A percentile compares a stretch with the other conserved stretches of the same genome.
Evolutionary conservation across 208 protist genomes (phyloP).

Genomic region (Acanthamoeba healyi): DNA sequence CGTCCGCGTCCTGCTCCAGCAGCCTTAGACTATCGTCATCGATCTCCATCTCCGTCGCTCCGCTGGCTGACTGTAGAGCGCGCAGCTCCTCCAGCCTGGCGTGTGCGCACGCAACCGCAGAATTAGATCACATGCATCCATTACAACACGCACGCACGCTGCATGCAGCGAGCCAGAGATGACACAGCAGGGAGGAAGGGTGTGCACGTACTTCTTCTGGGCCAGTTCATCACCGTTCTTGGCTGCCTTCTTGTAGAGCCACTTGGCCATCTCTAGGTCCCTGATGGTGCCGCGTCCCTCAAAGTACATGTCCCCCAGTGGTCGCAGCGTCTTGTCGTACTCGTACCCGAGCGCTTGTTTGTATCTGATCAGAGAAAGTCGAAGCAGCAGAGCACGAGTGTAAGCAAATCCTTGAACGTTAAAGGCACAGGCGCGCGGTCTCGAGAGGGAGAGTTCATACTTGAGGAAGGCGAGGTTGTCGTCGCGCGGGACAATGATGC

Average conservation of each 20-base stretch:
- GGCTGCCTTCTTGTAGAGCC: slow-evolving; percentile 1
- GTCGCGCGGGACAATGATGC: neutral
- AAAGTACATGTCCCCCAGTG: slow-evolving; percentile 1
- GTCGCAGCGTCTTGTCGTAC: neutral
- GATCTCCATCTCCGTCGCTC: neutral
- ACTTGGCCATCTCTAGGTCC: slow-evolving; percentile 1
- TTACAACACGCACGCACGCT: no score
- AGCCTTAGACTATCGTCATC: neutral
- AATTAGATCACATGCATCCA: no score
- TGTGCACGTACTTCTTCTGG: neutral
- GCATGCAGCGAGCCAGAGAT: neutral
- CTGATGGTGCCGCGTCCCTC: neutral
- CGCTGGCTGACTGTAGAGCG: neutral
- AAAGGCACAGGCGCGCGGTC: neutral
- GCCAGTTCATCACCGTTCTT: neutral
- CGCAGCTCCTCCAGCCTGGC: neutral
- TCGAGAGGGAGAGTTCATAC: neutral
- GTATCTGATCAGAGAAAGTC: no score
- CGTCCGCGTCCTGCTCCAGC: neutral
- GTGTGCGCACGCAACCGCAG: no score
- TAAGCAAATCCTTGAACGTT: no score
- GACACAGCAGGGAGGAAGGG: neutral
- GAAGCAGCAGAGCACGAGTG: no score
- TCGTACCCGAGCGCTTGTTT: neutral
- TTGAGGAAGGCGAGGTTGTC: neutral